Evolutionary conservation across 495 filamentous ascomycete species (phyloP).

Genomic region (Umbilicaria muhlenbergii): DNA sequence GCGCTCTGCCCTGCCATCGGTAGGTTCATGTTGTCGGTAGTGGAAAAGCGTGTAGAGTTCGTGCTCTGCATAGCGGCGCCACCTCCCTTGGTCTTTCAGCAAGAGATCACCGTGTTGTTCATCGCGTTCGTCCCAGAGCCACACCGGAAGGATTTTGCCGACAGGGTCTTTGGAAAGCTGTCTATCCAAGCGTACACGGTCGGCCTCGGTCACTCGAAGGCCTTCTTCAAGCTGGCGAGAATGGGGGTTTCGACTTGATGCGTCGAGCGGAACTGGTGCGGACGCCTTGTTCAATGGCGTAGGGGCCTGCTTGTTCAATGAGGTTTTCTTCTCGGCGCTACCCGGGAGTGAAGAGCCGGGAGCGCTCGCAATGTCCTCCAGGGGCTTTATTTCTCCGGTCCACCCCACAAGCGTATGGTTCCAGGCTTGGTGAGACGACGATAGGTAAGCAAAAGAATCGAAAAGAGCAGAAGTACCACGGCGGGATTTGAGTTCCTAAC

Average conservation of each 20-base stretch:
- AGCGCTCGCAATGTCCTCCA: constrained; percentile 18
- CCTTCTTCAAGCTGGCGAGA: constrained; percentile 44
- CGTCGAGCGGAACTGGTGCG: constrained; percentile 56
- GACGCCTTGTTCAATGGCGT: constrained; percentile 41
- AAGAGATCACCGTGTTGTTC: constrained; percentile 43
- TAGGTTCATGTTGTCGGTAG: constrained; percentile 81
- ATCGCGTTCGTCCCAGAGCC: constrained; percentile 60
- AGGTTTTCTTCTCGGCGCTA: too few relatives aligned
- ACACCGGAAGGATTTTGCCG: constrained; percentile 64
- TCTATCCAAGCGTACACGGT: constrained; percentile 51
- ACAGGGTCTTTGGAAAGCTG: constrained; percentile 52
- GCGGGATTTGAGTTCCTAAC: constrained; percentile 54
- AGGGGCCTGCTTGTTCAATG: too few relatives aligned
- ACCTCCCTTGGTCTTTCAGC: constrained; percentile 64
- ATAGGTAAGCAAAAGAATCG: constrained; percentile 73
- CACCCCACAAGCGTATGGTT: constrained; percentile 80
- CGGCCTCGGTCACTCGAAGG: constrained; percentile 43
- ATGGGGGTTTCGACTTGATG: constrained; percentile 27
- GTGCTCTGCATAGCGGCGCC: constrained; percentile 79
- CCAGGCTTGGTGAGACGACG: constrained; percentile 60
- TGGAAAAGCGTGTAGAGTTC: constrained; percentile 83
- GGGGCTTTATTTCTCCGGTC: constrained; percentile 71
- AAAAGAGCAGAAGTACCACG: constrained; percentile 78
- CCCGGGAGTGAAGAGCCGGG: constrained; percentile 1
- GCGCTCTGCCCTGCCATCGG: constrained; percentile 65